Conservation (phyloP, 192 early-diverging fungal species). For the Dispira simplex region DNA sequence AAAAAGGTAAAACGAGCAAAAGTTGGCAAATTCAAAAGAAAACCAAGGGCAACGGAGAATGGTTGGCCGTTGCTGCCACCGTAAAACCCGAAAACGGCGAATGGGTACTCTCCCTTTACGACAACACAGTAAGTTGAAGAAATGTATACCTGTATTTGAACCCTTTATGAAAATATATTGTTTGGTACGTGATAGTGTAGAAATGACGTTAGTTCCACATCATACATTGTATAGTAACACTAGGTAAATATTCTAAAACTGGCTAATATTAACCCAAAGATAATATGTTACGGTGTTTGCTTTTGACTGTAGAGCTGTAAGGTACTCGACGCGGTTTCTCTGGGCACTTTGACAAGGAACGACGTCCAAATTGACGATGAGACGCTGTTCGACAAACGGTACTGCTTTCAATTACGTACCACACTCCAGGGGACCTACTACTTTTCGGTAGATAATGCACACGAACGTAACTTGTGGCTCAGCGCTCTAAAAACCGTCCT, state of each 20-base stretch:
- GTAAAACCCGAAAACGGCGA: neutral
- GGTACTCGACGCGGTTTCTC: neutral
- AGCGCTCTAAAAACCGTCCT: slow-evolving; percentile 1
- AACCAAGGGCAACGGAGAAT: neutral
- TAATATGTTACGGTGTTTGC: neutral
- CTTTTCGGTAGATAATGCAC: slow-evolving; percentile 16
- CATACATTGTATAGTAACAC: neutral
- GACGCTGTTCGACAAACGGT: slow-evolving; percentile 22
- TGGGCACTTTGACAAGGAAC: neutral
- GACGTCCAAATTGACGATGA: slow-evolving; percentile 22
- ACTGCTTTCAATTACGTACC: slow-evolving; percentile 19
- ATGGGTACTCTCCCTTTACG: neutral
- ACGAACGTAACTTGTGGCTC: slow-evolving; percentile 25
- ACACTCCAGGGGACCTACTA: slow-evolving; percentile 9
- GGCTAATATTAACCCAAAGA: neutral
- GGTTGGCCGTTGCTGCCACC: neutral
- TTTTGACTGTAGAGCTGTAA: neutral
- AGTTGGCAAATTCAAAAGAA: neutral
- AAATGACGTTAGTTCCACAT: too few relatives aligned
- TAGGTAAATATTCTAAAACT: neutral
- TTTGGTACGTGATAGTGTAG: too few relatives aligned
- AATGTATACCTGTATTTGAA: neutral
- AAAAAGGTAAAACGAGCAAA: neutral
- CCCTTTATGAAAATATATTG: neutral
- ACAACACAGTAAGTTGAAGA: neutral